Base-by-base conservation (phyloP, 345 rosid genomes). In the Arabis hirsuta region DNA sequence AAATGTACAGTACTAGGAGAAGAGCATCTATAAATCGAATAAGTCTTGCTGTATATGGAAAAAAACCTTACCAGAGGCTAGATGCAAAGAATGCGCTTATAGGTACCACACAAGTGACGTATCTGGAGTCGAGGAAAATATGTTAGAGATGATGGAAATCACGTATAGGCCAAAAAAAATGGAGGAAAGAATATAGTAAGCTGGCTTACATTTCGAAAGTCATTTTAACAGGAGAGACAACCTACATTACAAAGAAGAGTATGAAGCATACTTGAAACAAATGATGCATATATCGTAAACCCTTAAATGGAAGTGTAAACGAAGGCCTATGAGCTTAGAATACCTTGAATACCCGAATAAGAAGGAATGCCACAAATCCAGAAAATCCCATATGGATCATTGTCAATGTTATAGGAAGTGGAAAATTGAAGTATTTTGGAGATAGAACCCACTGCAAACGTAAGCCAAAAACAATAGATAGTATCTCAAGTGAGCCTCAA, bases 341-440 rank as follows among this genome's bases (percentile, higher is more conserved):
- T 80, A 91, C 99, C 99, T 90, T 91, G 82, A 95, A 85, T 19
- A 95, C 96, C 36, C 93, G 97, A 82, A 91, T 84, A 76, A 94
- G 91, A 58, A 91, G 72, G 69, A 91, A 89, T 6, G 97, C 88
- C 27, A 90, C 84, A 27, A 72, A 71, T 77, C 96, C 96, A 47
- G 92, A 90, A 68, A 93, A 90, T 4, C 87, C 96, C 97, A 90
- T 90, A 67, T 93, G 98, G 73, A 94, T 88, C 97, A 94, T 91
- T 27, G 97, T 91, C 57, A 94, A 92, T 43, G 97, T 87, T 48
- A 94, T 89, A 53, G 97, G 98, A 26, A 89, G 81, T 4, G 96
- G 96, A 71, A 90, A 95, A 81, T 90, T 85, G 86, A 91, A 92
- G 83, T 91, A 86, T 61, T 87, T 90, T 3, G 93, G 93, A 65